These are phyloP conservation scores for Stenocarpella maydis DNA, from an alignment of 2,329 filamentous ascomycete genomes.

Conservation along the genomic window DNA sequence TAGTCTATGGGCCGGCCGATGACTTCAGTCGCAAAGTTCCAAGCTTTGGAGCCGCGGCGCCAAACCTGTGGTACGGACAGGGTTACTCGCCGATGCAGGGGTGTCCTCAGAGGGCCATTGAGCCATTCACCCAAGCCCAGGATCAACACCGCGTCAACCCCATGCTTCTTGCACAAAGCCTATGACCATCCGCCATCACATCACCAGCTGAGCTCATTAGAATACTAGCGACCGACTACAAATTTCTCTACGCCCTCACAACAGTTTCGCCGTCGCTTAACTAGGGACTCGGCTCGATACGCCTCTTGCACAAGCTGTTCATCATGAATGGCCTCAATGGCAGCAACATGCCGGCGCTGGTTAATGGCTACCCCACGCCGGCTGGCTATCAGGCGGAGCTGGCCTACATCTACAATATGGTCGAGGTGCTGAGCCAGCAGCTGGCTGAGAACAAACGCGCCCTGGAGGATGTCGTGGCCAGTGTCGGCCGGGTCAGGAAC, in stretches of 20 bases:
- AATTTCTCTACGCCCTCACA: neutral
- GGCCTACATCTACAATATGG: slow-evolving; percentile 73
- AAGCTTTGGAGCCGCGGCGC: slow-evolving; percentile 21
- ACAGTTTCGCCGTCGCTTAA: neutral
- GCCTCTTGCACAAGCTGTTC: neutral
- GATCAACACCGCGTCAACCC: slow-evolving; percentile 7
- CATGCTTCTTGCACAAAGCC: neutral
- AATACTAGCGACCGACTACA: neutral
- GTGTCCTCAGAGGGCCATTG: neutral
- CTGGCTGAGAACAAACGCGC: slow-evolving; percentile 68
- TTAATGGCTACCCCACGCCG: slow-evolving; percentile 63
- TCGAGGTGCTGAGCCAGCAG: slow-evolving; percentile 71
- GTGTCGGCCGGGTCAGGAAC: slow-evolving; percentile 67
- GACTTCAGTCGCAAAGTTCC: slow-evolving; percentile 30
- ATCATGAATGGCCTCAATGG: slow-evolving; percentile 61
- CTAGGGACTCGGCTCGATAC: neutral
- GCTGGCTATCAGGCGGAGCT: slow-evolving; percentile 74
- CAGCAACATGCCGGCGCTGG: slow-evolving; percentile 54
- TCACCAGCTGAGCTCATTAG: neutral
- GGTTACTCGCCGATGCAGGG: slow-evolving; percentile 25
- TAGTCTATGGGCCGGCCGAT: neutral
- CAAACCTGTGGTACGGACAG: slow-evolving; percentile 30
- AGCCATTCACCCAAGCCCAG: neutral
- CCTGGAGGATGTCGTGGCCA: slow-evolving; percentile 70
- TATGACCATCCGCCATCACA: neutral